A percentile compares a stretch with the other conserved stretches of the same genome.
Evolutionary conservation across 345 rosid species (phyloP).

Genomic region (Eucalyptus microcorys): DNA sequence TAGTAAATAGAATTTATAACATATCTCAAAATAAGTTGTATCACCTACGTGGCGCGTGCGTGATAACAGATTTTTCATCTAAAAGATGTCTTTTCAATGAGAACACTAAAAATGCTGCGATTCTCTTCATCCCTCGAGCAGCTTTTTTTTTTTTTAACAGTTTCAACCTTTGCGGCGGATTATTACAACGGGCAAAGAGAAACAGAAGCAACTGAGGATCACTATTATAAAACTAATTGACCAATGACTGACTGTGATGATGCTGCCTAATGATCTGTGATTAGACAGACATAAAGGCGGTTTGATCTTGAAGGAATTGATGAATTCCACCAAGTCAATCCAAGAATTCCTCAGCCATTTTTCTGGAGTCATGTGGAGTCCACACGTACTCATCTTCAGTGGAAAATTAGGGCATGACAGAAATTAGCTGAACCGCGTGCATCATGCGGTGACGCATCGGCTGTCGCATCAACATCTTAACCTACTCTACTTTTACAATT

Average conservation of each 20-base stretch:
- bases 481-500: not conserved
- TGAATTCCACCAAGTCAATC: not conserved
- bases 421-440: not conserved
- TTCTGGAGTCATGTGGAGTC: not conserved
- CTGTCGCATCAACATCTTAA: not conserved
- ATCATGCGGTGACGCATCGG: not conserved
- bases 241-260: not conserved
- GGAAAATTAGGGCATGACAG: not conserved
- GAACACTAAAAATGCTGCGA: not conserved
- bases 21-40: too few relatives aligned
- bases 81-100: too few relatives aligned
- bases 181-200: not conserved
- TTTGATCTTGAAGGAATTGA: not conserved
- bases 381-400: not conserved
- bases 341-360: not conserved
- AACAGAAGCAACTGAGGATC: not conserved
- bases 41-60: too few relatives aligned
- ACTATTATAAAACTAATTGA: not conserved
- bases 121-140: not conserved
- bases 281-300: not conserved
- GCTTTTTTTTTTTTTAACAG: not conserved
- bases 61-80: too few relatives aligned
- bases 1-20: too few relatives aligned
- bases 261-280: not conserved
- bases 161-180: not conserved